Evolutionary conservation across 805 yeast species (phyloP).

Genomic region (Saccharomyces paradoxus): DNA sequence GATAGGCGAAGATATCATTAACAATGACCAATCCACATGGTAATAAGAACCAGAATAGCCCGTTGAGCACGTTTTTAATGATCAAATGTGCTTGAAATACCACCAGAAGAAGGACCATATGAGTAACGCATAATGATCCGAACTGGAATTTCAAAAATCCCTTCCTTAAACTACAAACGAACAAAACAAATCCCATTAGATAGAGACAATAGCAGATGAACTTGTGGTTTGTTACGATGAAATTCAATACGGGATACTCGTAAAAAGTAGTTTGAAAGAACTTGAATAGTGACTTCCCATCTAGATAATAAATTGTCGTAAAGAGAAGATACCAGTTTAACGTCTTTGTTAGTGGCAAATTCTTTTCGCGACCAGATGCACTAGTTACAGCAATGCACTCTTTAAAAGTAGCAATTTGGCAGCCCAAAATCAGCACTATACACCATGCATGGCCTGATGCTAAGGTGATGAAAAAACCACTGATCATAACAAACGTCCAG

Average conservation of each 20-base stretch:
- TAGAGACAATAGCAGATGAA: constrained; percentile 78
- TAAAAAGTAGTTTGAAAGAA: constrained; percentile 46
- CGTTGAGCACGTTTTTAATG: constrained; percentile 79
- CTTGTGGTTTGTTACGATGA: constrained; percentile 69
- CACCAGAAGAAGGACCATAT: constrained; percentile 82
- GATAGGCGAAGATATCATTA: constrained; percentile 91
- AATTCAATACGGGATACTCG: constrained; percentile 35
- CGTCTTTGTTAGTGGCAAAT: constrained; percentile 72
- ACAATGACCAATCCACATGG: constrained; percentile 89
- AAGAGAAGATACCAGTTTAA: constrained; percentile 87
- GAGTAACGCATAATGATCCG: constrained; percentile 87
- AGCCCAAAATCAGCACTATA: constrained; percentile 57
- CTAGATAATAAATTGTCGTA: constrained; percentile 82
- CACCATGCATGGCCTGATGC: constrained; percentile 83
- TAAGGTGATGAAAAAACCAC: constrained; percentile 57
- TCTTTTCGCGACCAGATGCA: constrained; percentile 69
- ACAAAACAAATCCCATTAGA: constrained; percentile 79
- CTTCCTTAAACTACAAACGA: constrained; percentile 80
- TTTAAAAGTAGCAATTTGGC: constrained; percentile 78
- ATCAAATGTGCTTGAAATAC: constrained; percentile 92
- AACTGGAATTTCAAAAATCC: constrained; percentile 89
- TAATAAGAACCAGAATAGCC: constrained; percentile 87
- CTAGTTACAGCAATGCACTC: constrained; percentile 86
- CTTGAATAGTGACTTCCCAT: constrained; percentile 72
- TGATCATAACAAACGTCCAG: constrained; percentile 91